These are phyloP conservation scores for Globisporangium yorkense DNA, from an alignment of 352 stramenopile species.

Conservation along the genomic window DNA sequence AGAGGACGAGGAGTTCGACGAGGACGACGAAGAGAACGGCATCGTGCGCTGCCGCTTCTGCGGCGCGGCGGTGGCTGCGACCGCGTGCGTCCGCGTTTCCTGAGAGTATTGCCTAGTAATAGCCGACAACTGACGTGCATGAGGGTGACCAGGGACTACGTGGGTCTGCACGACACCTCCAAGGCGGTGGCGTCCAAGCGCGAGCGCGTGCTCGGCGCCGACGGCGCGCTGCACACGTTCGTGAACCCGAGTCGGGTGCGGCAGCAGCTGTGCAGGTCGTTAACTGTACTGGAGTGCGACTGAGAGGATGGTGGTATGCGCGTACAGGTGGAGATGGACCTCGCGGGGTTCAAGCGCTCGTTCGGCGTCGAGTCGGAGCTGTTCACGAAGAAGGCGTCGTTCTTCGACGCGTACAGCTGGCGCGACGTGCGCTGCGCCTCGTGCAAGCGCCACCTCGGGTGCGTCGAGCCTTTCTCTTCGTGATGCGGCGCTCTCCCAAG, in stretches of 20 bases:
- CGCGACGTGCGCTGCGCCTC: slow-evolving; percentile 61
- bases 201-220: slow-evolving; percentile 41
- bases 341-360: slow-evolving; percentile 63
- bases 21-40: slow-evolving; percentile 19
- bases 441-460: slow-evolving; percentile 80
- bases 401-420: slow-evolving; percentile 84
- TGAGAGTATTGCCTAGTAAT: no score
- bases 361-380: slow-evolving; percentile 47
- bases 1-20: slow-evolving; percentile 1
- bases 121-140: background rate
- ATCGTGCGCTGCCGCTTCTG: slow-evolving; percentile 75
- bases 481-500: background rate
- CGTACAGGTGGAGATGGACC: slow-evolving; percentile 67
- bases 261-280: no score
- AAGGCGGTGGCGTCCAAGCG: slow-evolving; percentile 56
- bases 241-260: slow-evolving; percentile 66
- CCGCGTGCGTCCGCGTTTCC: slow-evolving; percentile 28
- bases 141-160: slow-evolving; percentile 42
- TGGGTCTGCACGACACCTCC: slow-evolving; percentile 63
- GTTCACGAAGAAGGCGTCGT: slow-evolving; percentile 68
- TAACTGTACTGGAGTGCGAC: background rate
- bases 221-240: slow-evolving; percentile 67
- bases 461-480: background rate
- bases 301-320: background rate
- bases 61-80: slow-evolving; percentile 57